Evolutionary conservation across 495 filamentous ascomycete species (phyloP), one percentile per base, ranked within the genome.

Genomic region (Neurospora sp.): DNA sequence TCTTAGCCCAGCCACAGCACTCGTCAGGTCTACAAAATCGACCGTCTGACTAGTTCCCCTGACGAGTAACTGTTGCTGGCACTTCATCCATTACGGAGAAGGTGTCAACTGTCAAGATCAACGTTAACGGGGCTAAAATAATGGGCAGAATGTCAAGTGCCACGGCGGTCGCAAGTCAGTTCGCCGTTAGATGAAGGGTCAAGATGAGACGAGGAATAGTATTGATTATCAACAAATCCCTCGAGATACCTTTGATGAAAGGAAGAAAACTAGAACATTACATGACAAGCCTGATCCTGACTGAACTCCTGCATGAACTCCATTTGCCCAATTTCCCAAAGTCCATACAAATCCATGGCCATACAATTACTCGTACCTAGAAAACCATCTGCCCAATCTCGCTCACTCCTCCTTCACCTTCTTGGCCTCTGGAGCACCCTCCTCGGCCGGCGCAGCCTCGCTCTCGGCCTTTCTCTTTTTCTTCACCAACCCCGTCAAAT

Each of bases 401-500:
- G 20, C 48, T 7, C 20, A 59, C 20, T 27, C 20, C 4, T 76
- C 73, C 70, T 75, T 74, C 18, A 72, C 71, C 74, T 76, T 88
- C 84, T 75, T 88, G 78, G 39, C 81, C 81, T 88, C 87, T 8
- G 83, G 81, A 78, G 85, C 85, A 39, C 79, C 81, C 37, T 78
- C 78, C 69, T 78, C 80, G 23, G 77, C 78, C 11, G 74, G 71
- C n/a, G 72, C 66, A 1, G 62, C 71, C 23, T 80, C 80, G 5
- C 54, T 35, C 20, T 80, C 76, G 8, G 81, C 82, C 82, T 87
- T 86, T 72, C 88, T 84, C 86, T 97, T 94, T 82, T 88, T 96
- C 72, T 92, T 88, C 4, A 98, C 91, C n/a, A 98, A 81, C 14
- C 91, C 89, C 2, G 91, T 91, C n/a, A 99, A 81, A 78, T 99